Evolutionary conservation across 2,329 filamentous ascomycete genomes (phyloP), one percentile per base, ranked within the genome.

Genomic region (Sporothrix euskadiensis): DNA sequence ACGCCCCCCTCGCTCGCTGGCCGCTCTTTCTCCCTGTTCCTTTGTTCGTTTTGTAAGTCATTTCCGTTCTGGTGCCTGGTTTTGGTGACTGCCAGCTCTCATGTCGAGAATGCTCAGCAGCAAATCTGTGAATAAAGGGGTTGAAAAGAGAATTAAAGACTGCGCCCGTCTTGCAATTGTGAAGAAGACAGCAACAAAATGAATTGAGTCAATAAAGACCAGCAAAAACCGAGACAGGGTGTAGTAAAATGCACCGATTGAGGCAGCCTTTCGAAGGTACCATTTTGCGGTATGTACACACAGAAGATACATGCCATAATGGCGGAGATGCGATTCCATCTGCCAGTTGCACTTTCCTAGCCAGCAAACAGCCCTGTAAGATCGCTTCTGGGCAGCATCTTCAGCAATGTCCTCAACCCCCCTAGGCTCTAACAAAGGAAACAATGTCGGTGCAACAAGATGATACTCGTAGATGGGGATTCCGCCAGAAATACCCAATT

Each of bases 1-100:
- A 71, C 73, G 26, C 71, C 73, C 68, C 59, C 56, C 41, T 49
- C 66, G 35, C 35, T 44, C 39, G 16, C 30, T 41, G 19, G 49
- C 57, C 52, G 68, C 35, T 71, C 54, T 61, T 35, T 71, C 69
- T 22, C 3, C 26, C 32, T 69, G 35, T 41, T 16, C 8, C n/a
- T 26, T 8, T 39, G 26, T 52, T n/a, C 14, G 16, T 41, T 69
- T 12, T 47, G 16, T n/a, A 32, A 14, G 26, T 44, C 26, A 9
- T 32, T 52, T 52, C 32, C 30, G n/a, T 30, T 41, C 47, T 69
- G 66, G 66, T 69, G 66, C 66, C 66, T 69, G 47, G 30, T 16
- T 26, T 47, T 9, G 30, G 8, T 10, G 30, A 63, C 41, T 41
- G 5, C 39, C 61, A 12, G 47, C 26, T 12, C 30, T 12, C 12